phyloP scores from a whole-genome alignment of 2,329 filamentous ascomycete species.

The Alternaria solani region DNA sequence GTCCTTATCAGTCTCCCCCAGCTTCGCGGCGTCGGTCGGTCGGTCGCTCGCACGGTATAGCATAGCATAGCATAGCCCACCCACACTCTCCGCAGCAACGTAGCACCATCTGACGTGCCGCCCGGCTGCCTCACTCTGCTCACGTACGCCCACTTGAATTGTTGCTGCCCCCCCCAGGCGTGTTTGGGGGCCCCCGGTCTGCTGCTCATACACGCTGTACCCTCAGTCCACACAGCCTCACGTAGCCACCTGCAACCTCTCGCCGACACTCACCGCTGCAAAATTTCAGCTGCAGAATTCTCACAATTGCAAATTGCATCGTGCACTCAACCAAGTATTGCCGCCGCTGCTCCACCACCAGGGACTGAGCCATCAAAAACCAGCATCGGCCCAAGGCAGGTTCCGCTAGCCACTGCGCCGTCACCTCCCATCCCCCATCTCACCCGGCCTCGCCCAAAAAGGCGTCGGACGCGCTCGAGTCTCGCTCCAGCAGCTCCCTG shows the following conservation, averaged over 20 bases:
- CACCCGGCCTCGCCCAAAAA: conserved; percentile 10
- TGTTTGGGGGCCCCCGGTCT: conserved; percentile 20
- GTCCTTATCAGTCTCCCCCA: conserved; percentile 17
- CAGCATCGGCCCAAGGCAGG: conserved; percentile 18
- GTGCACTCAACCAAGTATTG: conserved; percentile 21
- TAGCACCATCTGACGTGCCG: conserved; percentile 23
- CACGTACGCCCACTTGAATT: conserved; percentile 18
- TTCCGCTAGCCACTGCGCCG: conserved; percentile 22
- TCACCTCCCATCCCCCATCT: conserved; percentile 17
- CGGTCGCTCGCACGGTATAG: conserved; percentile 5
- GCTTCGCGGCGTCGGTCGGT: conserved; percentile 11
- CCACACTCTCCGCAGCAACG: conserved; percentile 14
- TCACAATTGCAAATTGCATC: conserved; percentile 22
- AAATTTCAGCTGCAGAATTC: conserved; percentile 32
- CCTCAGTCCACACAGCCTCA: conserved; percentile 29
- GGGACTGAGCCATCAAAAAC: conserved; percentile 13
- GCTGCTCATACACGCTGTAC: conserved; percentile 20
- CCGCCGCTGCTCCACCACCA: conserved; percentile 19
- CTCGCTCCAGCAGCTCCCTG: conserved; percentile 20
- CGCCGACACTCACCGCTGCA: conserved; percentile 36
- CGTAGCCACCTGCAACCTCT: conserved; percentile 25
- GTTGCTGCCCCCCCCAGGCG: conserved; percentile 2
- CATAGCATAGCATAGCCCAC: conserved; percentile 15
- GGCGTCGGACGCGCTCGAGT: conserved; percentile 13
- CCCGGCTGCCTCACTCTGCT: conserved; percentile 20